Evolutionary conservation across 305 asterid genomes (phyloP).

Genomic region (Solanum aculeatissimum): DNA sequence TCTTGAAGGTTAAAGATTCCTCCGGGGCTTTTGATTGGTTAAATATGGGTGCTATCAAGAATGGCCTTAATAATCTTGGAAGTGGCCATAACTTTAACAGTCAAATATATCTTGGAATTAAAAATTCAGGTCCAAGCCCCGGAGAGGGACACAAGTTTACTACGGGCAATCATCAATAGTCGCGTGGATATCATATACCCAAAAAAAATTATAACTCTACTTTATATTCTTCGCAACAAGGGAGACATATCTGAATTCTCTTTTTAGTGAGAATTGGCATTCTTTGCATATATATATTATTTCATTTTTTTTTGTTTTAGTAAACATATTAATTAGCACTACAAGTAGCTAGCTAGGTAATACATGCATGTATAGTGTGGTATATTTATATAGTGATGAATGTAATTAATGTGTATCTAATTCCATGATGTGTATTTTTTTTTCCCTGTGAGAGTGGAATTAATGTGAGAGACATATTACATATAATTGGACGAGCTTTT

Average conservation of each 20-base stretch:
- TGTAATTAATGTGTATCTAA: not conserved
- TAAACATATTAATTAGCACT: not conserved
- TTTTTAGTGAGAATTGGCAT: not conserved
- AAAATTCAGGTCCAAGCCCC: conserved; percentile 24
- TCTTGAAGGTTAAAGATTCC: not conserved
- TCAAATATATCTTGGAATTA: conserved; percentile 5
- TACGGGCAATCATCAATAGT: not conserved
- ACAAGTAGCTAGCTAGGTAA: not conserved
- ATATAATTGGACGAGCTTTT: no score
- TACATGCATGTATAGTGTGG: not conserved
- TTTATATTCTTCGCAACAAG: not conserved
- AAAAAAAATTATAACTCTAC: not conserved
- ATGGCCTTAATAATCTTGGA: not conserved
- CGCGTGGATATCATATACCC: no score
- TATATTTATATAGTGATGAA: not conserved
- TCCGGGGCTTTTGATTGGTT: not conserved
- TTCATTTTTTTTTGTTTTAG: not conserved
- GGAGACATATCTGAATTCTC: not conserved
- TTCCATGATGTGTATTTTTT: not conserved
- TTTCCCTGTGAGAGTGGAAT: no score
- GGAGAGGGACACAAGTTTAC: conserved; percentile 3
- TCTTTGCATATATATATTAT: not conserved
- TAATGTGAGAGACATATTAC: no score
- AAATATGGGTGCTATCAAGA: not conserved
- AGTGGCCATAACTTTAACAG: conserved; percentile 4